Evolutionary conservation across 108 stramenopile species (phyloP).

Genomic region (Nitzschia inconspicua): DNA sequence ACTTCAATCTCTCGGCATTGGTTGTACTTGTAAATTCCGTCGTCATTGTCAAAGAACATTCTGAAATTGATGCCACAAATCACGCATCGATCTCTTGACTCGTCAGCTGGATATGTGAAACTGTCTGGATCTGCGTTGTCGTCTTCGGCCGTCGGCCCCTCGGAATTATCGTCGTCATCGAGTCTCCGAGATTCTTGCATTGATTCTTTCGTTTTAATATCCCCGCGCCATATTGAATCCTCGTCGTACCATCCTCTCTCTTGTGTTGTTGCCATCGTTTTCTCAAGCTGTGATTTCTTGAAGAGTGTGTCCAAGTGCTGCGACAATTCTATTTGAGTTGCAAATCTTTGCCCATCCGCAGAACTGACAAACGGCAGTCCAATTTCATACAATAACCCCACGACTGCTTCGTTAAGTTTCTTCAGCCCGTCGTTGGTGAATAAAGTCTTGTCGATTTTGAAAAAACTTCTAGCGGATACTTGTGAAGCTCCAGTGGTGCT

Average conservation of each 20-base stretch:
- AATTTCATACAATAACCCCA: conserved; percentile 71
- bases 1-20: conserved; percentile 81
- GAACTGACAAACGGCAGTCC: conserved; percentile 82
- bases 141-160: conserved; percentile 13
- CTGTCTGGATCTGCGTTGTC: conserved; percentile 17
- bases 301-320: conserved; percentile 77
- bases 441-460: conserved; percentile 36
- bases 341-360: conserved; percentile 75
- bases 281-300: conserved; percentile 70
- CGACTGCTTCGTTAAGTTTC: conserved; percentile 62
- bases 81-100: conserved; percentile 69
- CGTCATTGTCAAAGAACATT: conserved; percentile 88
- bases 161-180: neutral
- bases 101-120: conserved; percentile 67
- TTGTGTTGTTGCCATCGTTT: conserved; percentile 70
- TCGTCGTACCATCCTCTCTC: conserved; percentile 80
- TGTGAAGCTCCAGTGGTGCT: neutral
- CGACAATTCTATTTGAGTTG: conserved; percentile 68
- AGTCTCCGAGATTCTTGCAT: conserved; percentile 6
- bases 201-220: conserved; percentile 2
- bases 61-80: conserved; percentile 85
- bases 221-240: conserved; percentile 44
- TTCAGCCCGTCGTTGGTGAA: conserved; percentile 82
- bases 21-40: conserved; percentile 82
- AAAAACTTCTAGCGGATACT: conserved; percentile 13